phyloP scores from a whole-genome alignment of 768 basidiomycete species.

The Boletus speciosus region DNA sequence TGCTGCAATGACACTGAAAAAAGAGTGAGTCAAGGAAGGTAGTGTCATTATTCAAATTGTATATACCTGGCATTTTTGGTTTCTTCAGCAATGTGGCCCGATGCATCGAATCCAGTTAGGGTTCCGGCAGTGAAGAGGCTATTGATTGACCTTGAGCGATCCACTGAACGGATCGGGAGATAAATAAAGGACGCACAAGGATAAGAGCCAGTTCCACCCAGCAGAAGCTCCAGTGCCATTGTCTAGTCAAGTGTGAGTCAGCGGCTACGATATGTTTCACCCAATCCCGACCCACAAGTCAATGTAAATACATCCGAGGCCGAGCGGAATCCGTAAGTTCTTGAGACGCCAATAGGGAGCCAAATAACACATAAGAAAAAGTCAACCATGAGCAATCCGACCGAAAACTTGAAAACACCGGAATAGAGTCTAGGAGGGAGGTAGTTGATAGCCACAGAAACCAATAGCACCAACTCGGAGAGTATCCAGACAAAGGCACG shows the following conservation, averaged over 20 bases:
- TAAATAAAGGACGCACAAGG: constrained; percentile 52
- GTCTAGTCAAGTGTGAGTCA: constrained; percentile 42
- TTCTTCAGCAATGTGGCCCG: constrained; percentile 86
- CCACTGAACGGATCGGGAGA: not conserved
- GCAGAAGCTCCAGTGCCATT: constrained; percentile 86
- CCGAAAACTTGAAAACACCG: constrained; percentile 69
- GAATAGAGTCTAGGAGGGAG: constrained; percentile 77
- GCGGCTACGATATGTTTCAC: not conserved
- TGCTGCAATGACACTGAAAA: constrained; percentile 64
- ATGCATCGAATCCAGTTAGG: constrained; percentile 87
- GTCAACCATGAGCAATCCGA: constrained; percentile 76
- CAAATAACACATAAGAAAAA: constrained; percentile 86
- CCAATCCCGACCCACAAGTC: constrained; percentile 58
- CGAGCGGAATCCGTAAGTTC: constrained; percentile 84
- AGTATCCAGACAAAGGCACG: constrained; percentile 81
- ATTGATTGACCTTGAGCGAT: constrained; percentile 40
- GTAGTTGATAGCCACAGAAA: constrained; percentile 81
- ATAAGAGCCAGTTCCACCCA: constrained; percentile 90
- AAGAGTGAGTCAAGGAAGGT: not conserved
- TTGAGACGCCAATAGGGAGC: constrained; percentile 88
- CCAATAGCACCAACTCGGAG: constrained; percentile 66
- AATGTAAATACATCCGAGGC: constrained; percentile 81
- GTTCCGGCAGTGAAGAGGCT: constrained; percentile 87
- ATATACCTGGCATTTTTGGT: constrained; percentile 72
- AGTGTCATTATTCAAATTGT: not conserved